phyloP scores from a whole-genome alignment of 2,329 filamentous ascomycete species.

The Nectriaceae sp. region DNA sequence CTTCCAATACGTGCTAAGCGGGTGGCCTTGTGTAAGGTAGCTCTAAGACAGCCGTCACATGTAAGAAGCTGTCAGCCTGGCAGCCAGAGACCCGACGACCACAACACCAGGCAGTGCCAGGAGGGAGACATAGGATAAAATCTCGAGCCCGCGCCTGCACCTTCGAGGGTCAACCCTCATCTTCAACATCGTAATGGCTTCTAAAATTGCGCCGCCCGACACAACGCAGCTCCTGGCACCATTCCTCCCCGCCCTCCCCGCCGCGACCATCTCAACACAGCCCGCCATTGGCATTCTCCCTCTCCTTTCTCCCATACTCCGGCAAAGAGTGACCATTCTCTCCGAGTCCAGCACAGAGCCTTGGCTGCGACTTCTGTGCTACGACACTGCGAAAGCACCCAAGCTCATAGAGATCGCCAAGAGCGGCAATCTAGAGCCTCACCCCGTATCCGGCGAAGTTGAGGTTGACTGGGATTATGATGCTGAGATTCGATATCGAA shows the following conservation, averaged over 20 bases:
- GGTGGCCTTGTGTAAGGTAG: too few species aligned
- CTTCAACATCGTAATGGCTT: constrained; percentile 26
- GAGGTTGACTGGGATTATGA: constrained; percentile 72
- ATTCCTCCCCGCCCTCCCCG: constrained; percentile 60
- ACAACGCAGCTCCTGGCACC: constrained; percentile 51
- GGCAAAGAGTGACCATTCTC: constrained; percentile 67
- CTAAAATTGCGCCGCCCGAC: constrained; percentile 45
- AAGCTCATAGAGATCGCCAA: constrained; percentile 63
- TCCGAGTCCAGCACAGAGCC: constrained; percentile 60
- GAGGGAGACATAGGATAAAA: not conserved
- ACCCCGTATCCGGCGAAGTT: constrained; percentile 78
- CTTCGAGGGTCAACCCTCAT: not conserved
- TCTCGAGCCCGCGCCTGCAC: not conserved
- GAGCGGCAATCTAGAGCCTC: constrained; percentile 70
- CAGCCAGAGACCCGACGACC: too few species aligned
- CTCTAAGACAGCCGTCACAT: too few species aligned
- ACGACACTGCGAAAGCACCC: constrained; percentile 58
- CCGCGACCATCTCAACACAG: constrained; percentile 58
- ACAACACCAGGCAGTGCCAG: too few species aligned
- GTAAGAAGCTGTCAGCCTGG: too few species aligned
- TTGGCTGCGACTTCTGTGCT: constrained; percentile 75
- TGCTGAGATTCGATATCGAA: constrained; percentile 61
- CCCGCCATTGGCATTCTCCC: constrained; percentile 60
- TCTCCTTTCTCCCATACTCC: constrained; percentile 65
- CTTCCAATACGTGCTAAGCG: not conserved